Base-by-base conservation (phyloP, 1,284 basidiomycete genomes). In the Leucoagaricus sp. region DNA sequence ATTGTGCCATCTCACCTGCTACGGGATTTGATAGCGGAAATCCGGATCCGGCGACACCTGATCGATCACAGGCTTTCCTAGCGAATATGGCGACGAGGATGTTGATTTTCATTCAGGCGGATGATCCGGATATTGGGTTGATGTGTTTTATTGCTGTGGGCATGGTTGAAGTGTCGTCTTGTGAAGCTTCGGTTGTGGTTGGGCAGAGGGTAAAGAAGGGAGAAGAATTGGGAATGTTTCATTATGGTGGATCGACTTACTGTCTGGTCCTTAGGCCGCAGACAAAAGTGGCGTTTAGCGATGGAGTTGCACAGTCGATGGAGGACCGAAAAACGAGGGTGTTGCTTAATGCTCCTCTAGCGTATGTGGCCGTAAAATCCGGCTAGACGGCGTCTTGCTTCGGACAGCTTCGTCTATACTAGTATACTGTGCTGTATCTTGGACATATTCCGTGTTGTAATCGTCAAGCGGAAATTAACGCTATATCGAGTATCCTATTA, bases 161-260 rank as follows among this genome's bases (percentile, higher is more conserved):
- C 0, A 83, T 86, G 81, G 72, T 69, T 0, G 82, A 85, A 64
- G 75, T 84, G 0, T 83, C 82, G n/a, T 82, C 80, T 7, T 80
- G 77, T 52, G 74, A 77, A 41, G 50, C 71, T 1, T 65, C 60
- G 1, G 78, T 77, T 5, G 53, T 53, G 49, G 61, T 51, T 12
- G 70, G 70, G 0, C 60, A 75, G 23, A 56, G 64, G 29, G 63
- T 83, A 4, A 61, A 41, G 41, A 64, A 57, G n/a, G 70, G 71
- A n/a, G 62, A 67, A 5, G 57, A 72, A 58, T 40, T 72, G 1
- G 71, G 71, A 21, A 77, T 76, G 76, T 80, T 81, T 71, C 78
- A 79, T 61, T 79, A 80, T 63, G 79, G 78, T n/a, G 79, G 78
- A 7, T 80, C 76, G 13, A 68, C 72, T 2, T 73, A 77, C 61